Percentiles rank a stretch among this genome's conserved stretches.
Conservation (phyloP, 768 basidiomycete genomes). For the Calocybe gangraenosa region DNA sequence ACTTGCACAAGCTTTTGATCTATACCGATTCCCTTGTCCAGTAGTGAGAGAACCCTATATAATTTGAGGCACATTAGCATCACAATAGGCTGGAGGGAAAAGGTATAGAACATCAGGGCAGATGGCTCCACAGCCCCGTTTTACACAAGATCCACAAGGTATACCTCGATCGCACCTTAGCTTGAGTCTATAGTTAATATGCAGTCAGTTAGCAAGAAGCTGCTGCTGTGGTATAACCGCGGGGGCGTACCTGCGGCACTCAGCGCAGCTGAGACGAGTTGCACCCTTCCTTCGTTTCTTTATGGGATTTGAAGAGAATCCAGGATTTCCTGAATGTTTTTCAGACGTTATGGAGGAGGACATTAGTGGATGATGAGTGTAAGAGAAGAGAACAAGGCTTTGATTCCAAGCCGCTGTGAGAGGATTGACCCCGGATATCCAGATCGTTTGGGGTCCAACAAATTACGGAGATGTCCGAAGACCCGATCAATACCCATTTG, state of each 20-base stretch:
- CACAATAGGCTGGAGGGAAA: background rate
- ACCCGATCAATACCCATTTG: too few species aligned
- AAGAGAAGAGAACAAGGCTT: slow-evolving; percentile 14
- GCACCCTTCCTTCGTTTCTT: slow-evolving; percentile 71
- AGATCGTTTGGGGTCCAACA: slow-evolving; percentile 14
- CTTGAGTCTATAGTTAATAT: slow-evolving; percentile 44
- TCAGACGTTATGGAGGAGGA: slow-evolving; percentile 29
- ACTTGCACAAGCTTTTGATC: slow-evolving; percentile 1
- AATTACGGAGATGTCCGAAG: slow-evolving; percentile 17
- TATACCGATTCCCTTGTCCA: slow-evolving; percentile 76
- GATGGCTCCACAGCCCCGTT: slow-evolving; percentile 76
- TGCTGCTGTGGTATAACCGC: background rate
- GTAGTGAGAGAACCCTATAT: slow-evolving; percentile 69
- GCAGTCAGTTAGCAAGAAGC: slow-evolving; percentile 1
- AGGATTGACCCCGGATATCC: slow-evolving; percentile 2
- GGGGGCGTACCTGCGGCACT: slow-evolving; percentile 62
- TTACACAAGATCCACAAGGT: slow-evolving; percentile 78
- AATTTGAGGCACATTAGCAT: slow-evolving; percentile 2
- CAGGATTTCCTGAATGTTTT: slow-evolving; percentile 20
- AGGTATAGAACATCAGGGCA: slow-evolving; percentile 60
- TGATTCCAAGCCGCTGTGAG: background rate
- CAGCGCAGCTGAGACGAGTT: slow-evolving; percentile 74
- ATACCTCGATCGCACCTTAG: slow-evolving; percentile 71
- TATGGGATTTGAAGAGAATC: slow-evolving; percentile 24
- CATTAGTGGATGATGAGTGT: slow-evolving; percentile 27